Evolutionary conservation across 202 grass and related monocot species (phyloP).

Genomic region (Setaria viridis): DNA sequence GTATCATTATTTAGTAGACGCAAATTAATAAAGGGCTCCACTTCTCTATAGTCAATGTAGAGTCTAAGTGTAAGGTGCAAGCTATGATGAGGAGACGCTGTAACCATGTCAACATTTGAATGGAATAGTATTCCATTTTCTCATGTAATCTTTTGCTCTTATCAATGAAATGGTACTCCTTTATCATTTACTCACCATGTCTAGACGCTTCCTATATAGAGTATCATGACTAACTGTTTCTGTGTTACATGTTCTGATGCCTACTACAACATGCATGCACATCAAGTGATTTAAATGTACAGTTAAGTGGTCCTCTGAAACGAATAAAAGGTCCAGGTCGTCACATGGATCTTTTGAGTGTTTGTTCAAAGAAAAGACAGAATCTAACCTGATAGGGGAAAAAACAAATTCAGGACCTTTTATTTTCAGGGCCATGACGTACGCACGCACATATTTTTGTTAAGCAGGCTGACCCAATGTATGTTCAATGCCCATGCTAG

Average conservation of each 20-base stretch:
- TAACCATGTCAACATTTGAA: background rate
- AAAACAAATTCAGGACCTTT: no score
- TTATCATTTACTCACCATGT: background rate
- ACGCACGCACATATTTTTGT: background rate
- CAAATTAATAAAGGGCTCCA: background rate
- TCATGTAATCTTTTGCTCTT: background rate
- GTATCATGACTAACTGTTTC: background rate
- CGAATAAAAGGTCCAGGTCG: no score
- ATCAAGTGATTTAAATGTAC: background rate
- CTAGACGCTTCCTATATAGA: background rate
- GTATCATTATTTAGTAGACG: background rate
- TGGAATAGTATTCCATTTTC: background rate
- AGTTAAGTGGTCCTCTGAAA: background rate
- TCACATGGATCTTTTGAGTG: no score
- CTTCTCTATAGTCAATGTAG: background rate
- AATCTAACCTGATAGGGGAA: no score
- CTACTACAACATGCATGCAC: background rate
- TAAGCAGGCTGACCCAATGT: background rate
- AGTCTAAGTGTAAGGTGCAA: background rate
- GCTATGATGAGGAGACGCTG: background rate
- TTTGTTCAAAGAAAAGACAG: no score
- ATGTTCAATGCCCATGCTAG: background rate
- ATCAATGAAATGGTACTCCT: background rate
- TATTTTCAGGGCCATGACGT: background rate
- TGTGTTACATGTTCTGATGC: background rate